Evolutionary conservation across 2,329 filamentous ascomycete genomes (phyloP).

Genomic region (Pseudocercospora pini-densiflorae): DNA sequence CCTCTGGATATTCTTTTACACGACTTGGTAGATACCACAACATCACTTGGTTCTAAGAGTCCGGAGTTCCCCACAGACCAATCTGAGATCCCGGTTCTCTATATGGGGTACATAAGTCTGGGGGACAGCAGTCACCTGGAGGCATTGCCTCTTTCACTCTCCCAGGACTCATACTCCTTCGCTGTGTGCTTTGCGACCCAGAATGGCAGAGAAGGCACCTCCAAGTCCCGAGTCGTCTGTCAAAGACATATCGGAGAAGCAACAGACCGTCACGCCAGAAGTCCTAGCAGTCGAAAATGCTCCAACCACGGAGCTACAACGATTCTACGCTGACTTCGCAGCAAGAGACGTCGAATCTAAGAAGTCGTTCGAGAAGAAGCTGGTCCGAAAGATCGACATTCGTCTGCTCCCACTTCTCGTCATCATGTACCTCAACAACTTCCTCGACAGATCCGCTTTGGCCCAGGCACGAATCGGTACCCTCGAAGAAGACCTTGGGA

Average conservation of each 20-base stretch:
- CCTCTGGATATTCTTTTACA: background rate
- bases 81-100: background rate
- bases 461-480: conserved; percentile 15
- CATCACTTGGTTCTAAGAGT: background rate
- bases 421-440: conserved; percentile 77
- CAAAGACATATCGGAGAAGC: background rate
- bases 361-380: conserved; percentile 39
- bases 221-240: background rate
- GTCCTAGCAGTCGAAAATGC: background rate
- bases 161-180: background rate
- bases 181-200: background rate
- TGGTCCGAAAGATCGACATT: conserved; percentile 74
- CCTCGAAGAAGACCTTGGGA: conserved; percentile 30
- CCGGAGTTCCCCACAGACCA: background rate
- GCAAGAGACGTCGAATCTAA: background rate
- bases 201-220: background rate
- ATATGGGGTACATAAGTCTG: background rate
- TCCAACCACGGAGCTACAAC: background rate
- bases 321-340: background rate
- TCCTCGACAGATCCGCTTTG: conserved; percentile 53
- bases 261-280: background rate
- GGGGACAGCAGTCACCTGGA: background rate
- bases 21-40: background rate
- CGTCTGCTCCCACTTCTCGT: conserved; percentile 71
- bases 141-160: too few relatives aligned